Conservation (phyloP, 2,329 filamentous ascomycete species). For the Juglanconis sp. region DNA sequence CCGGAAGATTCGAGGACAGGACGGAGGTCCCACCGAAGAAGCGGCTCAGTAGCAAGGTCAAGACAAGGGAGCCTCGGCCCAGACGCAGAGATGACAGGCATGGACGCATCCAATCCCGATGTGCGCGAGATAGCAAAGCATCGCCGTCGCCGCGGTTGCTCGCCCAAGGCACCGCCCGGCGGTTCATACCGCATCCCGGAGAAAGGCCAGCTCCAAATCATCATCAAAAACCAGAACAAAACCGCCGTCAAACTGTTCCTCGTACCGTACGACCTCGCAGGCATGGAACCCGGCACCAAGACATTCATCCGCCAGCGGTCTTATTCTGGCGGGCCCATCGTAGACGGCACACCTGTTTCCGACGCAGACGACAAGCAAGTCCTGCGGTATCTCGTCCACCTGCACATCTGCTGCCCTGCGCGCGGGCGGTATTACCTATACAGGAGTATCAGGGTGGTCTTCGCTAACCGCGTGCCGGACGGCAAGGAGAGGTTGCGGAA, state of each 20-base stretch:
- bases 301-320: constrained; percentile 94
- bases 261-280: constrained; percentile 85
- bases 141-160: constrained; percentile 48
- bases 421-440: constrained; percentile 86
- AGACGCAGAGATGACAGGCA: constrained; percentile 23
- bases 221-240: constrained; percentile 98
- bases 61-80: constrained; percentile 33
- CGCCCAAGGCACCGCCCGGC: constrained; percentile 64
- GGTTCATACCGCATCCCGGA: constrained; percentile 93
- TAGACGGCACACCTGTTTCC: constrained; percentile 46
- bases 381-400: constrained; percentile 83
- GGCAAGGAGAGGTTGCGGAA: constrained; percentile 90
- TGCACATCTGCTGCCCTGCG: constrained; percentile 87
- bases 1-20: constrained; percentile 44
- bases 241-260: constrained; percentile 96
- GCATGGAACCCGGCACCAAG: constrained; percentile 92
- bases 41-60: neutral
- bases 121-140: constrained; percentile 20
- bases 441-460: constrained; percentile 89
- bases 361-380: constrained; percentile 57
- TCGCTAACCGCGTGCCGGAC: constrained; percentile 93
- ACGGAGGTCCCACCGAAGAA: constrained; percentile 36
- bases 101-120: neutral
- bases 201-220: constrained; percentile 90
- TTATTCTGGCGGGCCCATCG: constrained; percentile 74